Percentiles rank a stretch among this genome's conserved stretches.
These are phyloP conservation scores for Streptanthus diversifolius DNA, from an alignment of 345 rosid species.

Conservation along the genomic window DNA sequence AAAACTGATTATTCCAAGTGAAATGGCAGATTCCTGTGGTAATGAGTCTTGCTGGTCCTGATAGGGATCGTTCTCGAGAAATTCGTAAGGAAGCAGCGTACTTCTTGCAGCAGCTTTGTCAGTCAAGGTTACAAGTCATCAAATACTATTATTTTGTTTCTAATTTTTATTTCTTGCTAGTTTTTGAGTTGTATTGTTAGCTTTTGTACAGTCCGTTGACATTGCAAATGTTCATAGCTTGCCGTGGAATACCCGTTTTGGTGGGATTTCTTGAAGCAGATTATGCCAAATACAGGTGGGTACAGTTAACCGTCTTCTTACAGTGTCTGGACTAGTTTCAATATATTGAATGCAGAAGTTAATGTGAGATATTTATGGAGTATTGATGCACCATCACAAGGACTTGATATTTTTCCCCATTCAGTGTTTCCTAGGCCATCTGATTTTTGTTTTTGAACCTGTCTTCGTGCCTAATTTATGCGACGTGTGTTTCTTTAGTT, in stretches of 20 bases:
- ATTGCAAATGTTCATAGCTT: conserved; percentile 96
- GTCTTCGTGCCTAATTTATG: background rate
- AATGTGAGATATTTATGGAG: background rate
- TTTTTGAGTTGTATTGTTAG: conserved; percentile 30
- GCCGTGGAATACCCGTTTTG: conserved; percentile 90
- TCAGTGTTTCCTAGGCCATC: background rate
- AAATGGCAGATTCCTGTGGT: conserved; percentile 73
- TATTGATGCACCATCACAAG: background rate
- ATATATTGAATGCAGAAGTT: background rate
- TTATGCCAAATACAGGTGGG: conserved; percentile 88
- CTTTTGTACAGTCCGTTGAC: conserved; percentile 74
- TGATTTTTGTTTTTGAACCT: background rate
- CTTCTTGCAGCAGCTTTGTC: conserved; percentile 94
- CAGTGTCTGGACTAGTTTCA: background rate
- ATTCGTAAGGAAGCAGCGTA: conserved; percentile 91
- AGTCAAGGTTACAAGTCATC: conserved; percentile 61
- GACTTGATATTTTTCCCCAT: background rate
- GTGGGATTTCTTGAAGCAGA: conserved; percentile 96
- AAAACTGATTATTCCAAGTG: conserved; percentile 7
- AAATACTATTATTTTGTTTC: conserved; percentile 4
- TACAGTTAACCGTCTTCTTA: background rate
- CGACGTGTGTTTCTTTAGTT: background rate
- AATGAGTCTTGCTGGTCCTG: conserved; percentile 66
- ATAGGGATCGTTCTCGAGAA: conserved; percentile 65
- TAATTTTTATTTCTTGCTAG: background rate